phyloP scores from a whole-genome alignment of 2,329 filamentous ascomycete genomes.

The Elsinoe perseae region DNA sequence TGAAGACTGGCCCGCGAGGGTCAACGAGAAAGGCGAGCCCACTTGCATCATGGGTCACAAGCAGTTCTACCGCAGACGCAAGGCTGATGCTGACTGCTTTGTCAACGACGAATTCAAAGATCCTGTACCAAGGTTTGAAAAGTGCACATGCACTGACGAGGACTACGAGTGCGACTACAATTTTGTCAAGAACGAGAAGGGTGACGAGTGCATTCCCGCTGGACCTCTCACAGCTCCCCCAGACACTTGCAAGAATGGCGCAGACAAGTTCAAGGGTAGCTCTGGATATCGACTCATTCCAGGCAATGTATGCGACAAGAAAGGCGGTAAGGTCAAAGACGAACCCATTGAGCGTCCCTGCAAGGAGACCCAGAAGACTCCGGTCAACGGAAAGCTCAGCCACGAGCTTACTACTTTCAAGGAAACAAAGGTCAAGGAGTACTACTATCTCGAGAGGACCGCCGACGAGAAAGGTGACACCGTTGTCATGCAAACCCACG shows the following conservation, averaged over 20 bases:
- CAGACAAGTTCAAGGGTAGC: constrained; percentile 70
- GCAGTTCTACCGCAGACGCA: constrained; percentile 77
- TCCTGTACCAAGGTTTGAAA: constrained; percentile 58
- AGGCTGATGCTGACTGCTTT: constrained; percentile 82
- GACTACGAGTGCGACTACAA: constrained; percentile 98
- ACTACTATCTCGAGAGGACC: constrained; percentile 72
- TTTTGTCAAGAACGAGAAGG: constrained; percentile 58
- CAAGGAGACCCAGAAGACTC: constrained; percentile 48
- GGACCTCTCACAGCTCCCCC: constrained; percentile 59
- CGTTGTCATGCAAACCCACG: constrained; percentile 52
- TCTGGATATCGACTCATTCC: constrained; percentile 92
- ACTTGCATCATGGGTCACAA: constrained; percentile 95
- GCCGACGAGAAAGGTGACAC: constrained; percentile 55
- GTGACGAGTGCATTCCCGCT: constrained; percentile 59
- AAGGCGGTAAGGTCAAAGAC: constrained; percentile 36
- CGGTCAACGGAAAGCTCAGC: constrained; percentile 59
- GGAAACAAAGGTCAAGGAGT: constrained; percentile 47
- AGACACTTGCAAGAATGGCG: constrained; percentile 62
- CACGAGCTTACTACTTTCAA: constrained; percentile 56
- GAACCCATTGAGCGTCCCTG: constrained; percentile 64
- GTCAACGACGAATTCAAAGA: constrained; percentile 79
- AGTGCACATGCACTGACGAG: constrained; percentile 70
- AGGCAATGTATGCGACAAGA: constrained; percentile 41
- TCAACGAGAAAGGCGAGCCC: constrained; percentile 69
- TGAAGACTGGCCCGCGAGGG: constrained; percentile 79